These are phyloP conservation scores for Hyaloperonospora arabidopsidis DNA, from an alignment of 352 stramenopile species.

Conservation along the genomic window DNA sequence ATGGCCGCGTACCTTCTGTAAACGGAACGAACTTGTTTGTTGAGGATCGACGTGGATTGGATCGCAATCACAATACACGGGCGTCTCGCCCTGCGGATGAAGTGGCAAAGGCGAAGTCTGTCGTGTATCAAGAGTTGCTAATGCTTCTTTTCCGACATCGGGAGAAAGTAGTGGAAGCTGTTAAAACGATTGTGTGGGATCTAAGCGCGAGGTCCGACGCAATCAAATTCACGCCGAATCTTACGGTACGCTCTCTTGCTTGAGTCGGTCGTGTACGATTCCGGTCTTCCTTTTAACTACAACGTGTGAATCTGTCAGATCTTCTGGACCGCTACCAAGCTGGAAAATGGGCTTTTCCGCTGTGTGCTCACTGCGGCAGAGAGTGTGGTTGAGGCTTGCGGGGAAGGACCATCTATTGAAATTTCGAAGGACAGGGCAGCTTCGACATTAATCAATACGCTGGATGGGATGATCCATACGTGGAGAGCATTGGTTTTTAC, in stretches of 20 bases:
- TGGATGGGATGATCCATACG: constrained; percentile 37
- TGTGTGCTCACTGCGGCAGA: constrained; percentile 38
- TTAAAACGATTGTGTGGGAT: constrained; percentile 43
- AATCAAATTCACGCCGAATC: constrained; percentile 19
- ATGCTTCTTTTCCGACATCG: constrained; percentile 42
- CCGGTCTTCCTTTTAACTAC: no score
- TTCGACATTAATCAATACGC: constrained; percentile 24
- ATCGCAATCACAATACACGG: constrained; percentile 12
- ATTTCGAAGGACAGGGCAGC: constrained; percentile 29
- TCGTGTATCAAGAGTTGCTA: constrained; percentile 57
- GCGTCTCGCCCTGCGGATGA: constrained; percentile 26
- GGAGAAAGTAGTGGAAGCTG: constrained; percentile 25
- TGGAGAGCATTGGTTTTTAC: constrained; percentile 43
- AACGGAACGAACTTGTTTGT: constrained; percentile 27
- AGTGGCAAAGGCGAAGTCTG: constrained; percentile 36
- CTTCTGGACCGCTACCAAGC: constrained; percentile 14
- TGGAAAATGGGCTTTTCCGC: constrained; percentile 10
- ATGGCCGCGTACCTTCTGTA: not conserved
- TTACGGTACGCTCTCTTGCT: constrained; percentile 18
- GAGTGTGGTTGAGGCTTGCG: constrained; percentile 24
- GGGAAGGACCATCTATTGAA: constrained; percentile 25
- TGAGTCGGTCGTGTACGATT: not conserved
- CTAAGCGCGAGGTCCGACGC: constrained; percentile 19
- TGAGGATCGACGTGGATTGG: constrained; percentile 43
- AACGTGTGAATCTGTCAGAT: constrained; percentile 13